Evolutionary conservation across 2,329 filamentous ascomycete species (phyloP), one percentile per base, ranked within the genome.

Genomic region (Penicillium capsulatum): DNA sequence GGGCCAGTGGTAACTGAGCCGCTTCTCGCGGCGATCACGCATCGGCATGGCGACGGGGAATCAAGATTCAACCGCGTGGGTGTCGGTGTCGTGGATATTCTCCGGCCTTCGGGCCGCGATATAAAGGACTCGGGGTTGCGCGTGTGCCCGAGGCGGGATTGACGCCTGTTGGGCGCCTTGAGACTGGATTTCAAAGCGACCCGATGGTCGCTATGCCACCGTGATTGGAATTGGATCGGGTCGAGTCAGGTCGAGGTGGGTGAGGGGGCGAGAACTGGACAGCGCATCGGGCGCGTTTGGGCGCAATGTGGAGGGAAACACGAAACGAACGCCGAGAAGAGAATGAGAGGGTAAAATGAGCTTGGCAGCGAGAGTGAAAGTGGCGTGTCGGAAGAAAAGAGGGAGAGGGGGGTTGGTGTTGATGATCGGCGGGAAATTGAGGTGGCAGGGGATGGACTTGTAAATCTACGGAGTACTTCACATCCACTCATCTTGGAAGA

Each of bases 1-100:
- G 2, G 79, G 79, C 79, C 79, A 83, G 65, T 73, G 75, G 66
- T 81, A 82, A 53, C 73, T 64, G 14, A 67, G 64, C 19, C 61
- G 61, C 3, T n/a, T 5, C 9, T 48, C 45, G 32, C 57, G 58
- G 41, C 63, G 53, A 39, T 56, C 42, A 29, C 59, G 47, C 27
- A 61, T 48, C 29, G 60, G 52, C 60, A 65, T 68, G 44, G 48
- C 42, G 41, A 41, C 9, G 13, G 32, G 5, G 5, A n/a, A 7
- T 7, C 5, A 14, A 7, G 26, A n/a, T 28, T 14, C 4, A 11
- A 14, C 6, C 5, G 10, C 9, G 10, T 28, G 10, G 26, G 26
- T 24, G n/a, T 22, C 9, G 19, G 19, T 22, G 19, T 22, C 26
- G 11, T n/a, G 26, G 13, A 7, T 4, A n/a, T 4, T 11, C 6